Evolutionary conservation across 1,284 basidiomycete species (phyloP), one percentile per base, ranked within the genome.

Genomic region (Cutaneotrichosporon daszewskae): DNA sequence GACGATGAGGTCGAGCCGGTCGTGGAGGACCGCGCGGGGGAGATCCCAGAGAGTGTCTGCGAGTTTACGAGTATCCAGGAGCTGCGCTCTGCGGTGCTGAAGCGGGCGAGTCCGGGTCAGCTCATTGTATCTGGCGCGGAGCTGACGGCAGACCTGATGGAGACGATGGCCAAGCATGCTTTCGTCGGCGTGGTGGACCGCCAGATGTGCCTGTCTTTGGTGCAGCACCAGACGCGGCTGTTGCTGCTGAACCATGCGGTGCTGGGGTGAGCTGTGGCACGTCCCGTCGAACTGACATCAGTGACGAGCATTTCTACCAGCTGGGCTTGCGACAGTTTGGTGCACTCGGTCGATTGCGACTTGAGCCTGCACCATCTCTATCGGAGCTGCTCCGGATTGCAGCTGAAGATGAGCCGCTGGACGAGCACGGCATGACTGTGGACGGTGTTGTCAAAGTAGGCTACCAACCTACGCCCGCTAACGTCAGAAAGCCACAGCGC

Each of bases 231-330:
- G 24, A 96, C 89, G 0, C 85, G 86, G 55, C 74, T 99, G 1
- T 94, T 91, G 64, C 77, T 97, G 6, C 77, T 96, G 49, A 87
- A 95, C 54, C 87, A 97, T 60, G 82, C 80, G 14, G 74, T 82
- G 2, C 71, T 94, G 29, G 82, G 83, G 87, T 92, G 66, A 47
- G 87, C 13, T 7, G 2, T 10, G 10, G 1, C 1, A 1, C 5
- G 1, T 5, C 12, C n/a, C n/a, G n/a, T 33, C 12, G 32, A 14
- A 28, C 44, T 51, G 24, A 48, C 43, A n/a, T 10, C 54, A 94
- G 89, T 0, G 89, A 95, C 58, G 91, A 96, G 57, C 77, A 96
- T 32, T 95, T 97, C 60, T 98, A 96, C 66, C 95, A 98, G 64
- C 78, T 98, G 1, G 87, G 82, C 2, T 71, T 98, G 34, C 77